Evolutionary conservation across 148 eudicot genomes (phyloP).

Genomic region (Drosera capensis): DNA sequence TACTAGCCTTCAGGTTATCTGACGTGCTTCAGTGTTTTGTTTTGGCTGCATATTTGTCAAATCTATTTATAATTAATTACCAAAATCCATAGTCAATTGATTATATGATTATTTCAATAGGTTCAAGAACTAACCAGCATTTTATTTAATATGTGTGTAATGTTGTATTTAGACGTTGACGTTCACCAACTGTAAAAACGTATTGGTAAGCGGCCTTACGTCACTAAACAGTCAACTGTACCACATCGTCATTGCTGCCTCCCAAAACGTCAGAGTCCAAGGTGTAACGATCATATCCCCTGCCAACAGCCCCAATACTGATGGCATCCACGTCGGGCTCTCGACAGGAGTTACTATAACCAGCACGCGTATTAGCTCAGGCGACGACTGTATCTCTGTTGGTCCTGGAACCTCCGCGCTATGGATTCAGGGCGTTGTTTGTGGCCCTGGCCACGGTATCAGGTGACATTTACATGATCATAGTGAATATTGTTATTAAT

Average conservation of each 20-base stretch:
- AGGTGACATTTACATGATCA: conserved; percentile 17
- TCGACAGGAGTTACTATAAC: conserved; percentile 22
- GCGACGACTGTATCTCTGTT: conserved; percentile 54
- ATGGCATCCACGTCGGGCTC: conserved; percentile 34
- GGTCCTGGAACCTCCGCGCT: conserved; percentile 34
- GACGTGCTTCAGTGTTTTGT: too few species aligned
- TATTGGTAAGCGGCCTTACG: conserved; percentile 23
- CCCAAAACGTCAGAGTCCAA: conserved; percentile 22
- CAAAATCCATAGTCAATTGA: too few species aligned
- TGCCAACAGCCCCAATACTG: conserved; percentile 52
- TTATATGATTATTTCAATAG: not conserved
- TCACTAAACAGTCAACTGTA: conserved; percentile 31
- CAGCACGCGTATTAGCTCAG: conserved; percentile 20
- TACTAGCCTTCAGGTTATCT: too few species aligned
- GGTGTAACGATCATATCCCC: conserved; percentile 30
- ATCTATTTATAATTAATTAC: too few species aligned
- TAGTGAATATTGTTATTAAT: too few species aligned
- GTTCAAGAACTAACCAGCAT: not conserved
- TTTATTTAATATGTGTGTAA: too few species aligned
- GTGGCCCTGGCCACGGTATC: conserved; percentile 74
- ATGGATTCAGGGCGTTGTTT: conserved; percentile 26
- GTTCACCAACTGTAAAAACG: conserved; percentile 24
- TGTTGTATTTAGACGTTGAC: conserved; percentile 30
- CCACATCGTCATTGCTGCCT: conserved; percentile 21
- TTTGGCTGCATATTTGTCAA: too few species aligned